Evolutionary conservation across 257 asterid species (phyloP).

Genomic region (Solanum tarijense): DNA sequence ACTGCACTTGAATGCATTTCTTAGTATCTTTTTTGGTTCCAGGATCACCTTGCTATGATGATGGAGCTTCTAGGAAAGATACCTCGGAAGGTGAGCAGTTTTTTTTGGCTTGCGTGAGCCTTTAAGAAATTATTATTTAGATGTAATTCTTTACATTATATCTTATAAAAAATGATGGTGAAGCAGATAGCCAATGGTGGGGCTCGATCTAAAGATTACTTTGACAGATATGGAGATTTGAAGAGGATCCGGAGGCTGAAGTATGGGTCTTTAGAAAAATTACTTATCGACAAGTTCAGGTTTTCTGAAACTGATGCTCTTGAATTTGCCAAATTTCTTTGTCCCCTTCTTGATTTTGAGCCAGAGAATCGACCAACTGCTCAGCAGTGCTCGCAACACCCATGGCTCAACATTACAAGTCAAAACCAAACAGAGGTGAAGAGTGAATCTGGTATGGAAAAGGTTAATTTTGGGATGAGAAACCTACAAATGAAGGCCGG

Average conservation of each 20-base stretch:
- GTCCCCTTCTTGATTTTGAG: constrained; percentile 75
- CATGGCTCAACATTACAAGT: constrained; percentile 51
- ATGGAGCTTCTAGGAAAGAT: constrained; percentile 98
- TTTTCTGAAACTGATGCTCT: constrained; percentile 53
- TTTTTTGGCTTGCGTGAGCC: background rate
- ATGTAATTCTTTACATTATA: background rate
- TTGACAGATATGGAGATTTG: constrained; percentile 86
- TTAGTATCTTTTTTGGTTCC: background rate
- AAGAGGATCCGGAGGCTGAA: constrained; percentile 91
- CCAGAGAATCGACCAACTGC: constrained; percentile 95
- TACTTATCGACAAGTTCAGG: constrained; percentile 64
- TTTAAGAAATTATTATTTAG: background rate
- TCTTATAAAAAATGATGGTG: background rate
- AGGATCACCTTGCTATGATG: constrained; percentile 99
- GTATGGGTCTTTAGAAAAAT: constrained; percentile 53
- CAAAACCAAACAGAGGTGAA: constrained; percentile 27
- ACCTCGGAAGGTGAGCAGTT: constrained; percentile 64
- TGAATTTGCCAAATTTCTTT: constrained; percentile 61
- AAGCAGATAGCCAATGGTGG: constrained; percentile 75
- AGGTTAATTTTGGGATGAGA: constrained; percentile 43
- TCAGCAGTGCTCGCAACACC: constrained; percentile 73
- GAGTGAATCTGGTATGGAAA: constrained; percentile 36
- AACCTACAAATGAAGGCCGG: constrained; percentile 47
- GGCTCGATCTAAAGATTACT: constrained; percentile 80
- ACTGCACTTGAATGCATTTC: background rate